phyloP scores from a whole-genome alignment of 768 basidiomycete genomes.

The Agaricus blazei region DNA sequence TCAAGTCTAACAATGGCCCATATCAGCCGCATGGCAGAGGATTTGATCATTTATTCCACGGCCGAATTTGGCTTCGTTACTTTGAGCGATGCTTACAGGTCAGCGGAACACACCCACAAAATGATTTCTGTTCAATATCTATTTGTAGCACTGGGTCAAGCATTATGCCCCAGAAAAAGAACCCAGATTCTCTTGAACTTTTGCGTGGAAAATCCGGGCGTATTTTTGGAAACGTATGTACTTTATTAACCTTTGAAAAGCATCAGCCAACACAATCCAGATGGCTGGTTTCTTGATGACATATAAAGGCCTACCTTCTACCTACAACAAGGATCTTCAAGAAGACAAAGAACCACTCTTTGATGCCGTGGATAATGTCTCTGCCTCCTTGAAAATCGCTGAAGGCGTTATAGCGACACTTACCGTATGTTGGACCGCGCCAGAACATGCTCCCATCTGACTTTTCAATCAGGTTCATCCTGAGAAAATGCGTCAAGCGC shows the following conservation, averaged over 20 bases:
- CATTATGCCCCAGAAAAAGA: constrained; percentile 99
- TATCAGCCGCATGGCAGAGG: constrained; percentile 92
- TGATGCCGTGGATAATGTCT: constrained; percentile 85
- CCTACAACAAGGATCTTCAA: constrained; percentile 99
- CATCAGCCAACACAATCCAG: constrained; percentile 28
- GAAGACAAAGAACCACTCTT: constrained; percentile 99
- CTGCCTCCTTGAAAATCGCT: constrained; percentile 85
- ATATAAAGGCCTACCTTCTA: constrained; percentile 93
- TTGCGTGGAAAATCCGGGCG: constrained; percentile 94
- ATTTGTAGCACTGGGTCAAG: constrained; percentile 86
- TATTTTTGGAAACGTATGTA: constrained; percentile 81
- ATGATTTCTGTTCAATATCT: neutral
- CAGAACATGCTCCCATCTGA: neutral
- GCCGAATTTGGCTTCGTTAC: constrained; percentile 96
- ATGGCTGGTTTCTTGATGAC: constrained; percentile 99
- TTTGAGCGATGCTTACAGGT: constrained; percentile 98
- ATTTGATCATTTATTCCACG: constrained; percentile 93
- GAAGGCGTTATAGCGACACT: constrained; percentile 93
- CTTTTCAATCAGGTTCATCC: constrained; percentile 62
- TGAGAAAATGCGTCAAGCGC: constrained; percentile 82
- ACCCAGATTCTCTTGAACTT: constrained; percentile 93
- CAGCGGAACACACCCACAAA: neutral
- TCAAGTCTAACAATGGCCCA: constrained; percentile 89
- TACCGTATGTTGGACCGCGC: constrained; percentile 46
- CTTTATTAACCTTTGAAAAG: neutral